Evolutionary conservation across 192 early-diverging fungal species (phyloP).

Genomic region (Coemansia guatemalensis): DNA sequence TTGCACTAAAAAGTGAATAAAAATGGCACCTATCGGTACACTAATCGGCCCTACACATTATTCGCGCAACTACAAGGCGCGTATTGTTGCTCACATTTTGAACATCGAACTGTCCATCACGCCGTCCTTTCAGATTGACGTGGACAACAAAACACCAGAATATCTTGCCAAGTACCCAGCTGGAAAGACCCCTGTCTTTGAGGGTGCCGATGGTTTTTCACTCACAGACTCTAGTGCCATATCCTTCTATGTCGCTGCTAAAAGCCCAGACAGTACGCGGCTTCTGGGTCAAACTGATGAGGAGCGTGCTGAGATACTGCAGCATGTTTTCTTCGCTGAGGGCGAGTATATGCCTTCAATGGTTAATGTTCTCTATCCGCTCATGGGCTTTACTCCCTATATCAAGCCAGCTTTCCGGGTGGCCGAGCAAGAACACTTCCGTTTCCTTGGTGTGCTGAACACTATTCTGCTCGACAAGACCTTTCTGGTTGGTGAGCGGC

Average conservation of each 20-base stretch:
- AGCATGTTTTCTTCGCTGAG: slow-evolving; percentile 65
- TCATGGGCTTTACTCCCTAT: slow-evolving; percentile 45
- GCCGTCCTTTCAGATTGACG: slow-evolving; percentile 61
- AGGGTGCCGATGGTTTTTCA: slow-evolving; percentile 72
- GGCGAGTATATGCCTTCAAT: slow-evolving; percentile 51
- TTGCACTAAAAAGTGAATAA: no score
- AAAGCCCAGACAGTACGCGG: slow-evolving; percentile 39
- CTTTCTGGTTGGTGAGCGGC: slow-evolving; percentile 90
- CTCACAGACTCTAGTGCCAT: slow-evolving; percentile 87
- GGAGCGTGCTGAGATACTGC: slow-evolving; percentile 64
- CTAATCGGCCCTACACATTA: slow-evolving; percentile 32
- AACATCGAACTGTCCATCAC: slow-evolving; percentile 69
- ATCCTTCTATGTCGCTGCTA: slow-evolving; percentile 75
- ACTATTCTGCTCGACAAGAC: slow-evolving; percentile 79
- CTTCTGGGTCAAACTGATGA: slow-evolving; percentile 61
- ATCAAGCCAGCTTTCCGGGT: slow-evolving; percentile 66
- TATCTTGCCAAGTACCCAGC: slow-evolving; percentile 90
- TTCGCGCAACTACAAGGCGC: slow-evolving; percentile 58
- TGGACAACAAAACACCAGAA: slow-evolving; percentile 76
- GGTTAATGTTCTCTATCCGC: slow-evolving; percentile 49
- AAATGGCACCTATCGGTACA: slow-evolving; percentile 47
- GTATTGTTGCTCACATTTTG: slow-evolving; percentile 77
- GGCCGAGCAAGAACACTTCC: slow-evolving; percentile 66
- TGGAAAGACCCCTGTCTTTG: slow-evolving; percentile 89
- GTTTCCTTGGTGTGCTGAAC: slow-evolving; percentile 71